Percentiles rank a stretch among this genome's conserved stretches.
Conservation (phyloP, 768 basidiomycete species). For the Lentinula sp. region DNA sequence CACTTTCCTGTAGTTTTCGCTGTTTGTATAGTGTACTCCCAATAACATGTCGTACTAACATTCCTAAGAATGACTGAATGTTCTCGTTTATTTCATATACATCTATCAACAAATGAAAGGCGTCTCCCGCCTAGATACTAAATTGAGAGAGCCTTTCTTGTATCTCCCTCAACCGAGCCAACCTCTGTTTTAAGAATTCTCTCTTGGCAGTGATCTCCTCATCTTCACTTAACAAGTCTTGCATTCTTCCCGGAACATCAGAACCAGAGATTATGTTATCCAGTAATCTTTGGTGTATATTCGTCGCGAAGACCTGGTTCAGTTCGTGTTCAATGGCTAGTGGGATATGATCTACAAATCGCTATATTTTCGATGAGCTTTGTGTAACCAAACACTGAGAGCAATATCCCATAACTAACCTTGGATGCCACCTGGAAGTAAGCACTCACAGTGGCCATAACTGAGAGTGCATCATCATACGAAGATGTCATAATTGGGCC, state of each 20-base stretch:
- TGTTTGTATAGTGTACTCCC: not conserved
- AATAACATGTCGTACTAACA: too few species aligned
- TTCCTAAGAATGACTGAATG: too few species aligned
- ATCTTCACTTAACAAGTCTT: slow-evolving; percentile 34
- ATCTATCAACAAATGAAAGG: too few species aligned
- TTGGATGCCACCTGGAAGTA: slow-evolving; percentile 53
- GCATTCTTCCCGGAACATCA: slow-evolving; percentile 15
- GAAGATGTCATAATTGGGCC: not conserved
- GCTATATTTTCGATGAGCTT: slow-evolving; percentile 25
- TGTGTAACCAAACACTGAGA: not conserved
- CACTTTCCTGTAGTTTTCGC: not conserved
- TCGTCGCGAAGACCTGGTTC: slow-evolving; percentile 29
- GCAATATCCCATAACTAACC: slow-evolving; percentile 21
- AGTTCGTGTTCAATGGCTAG: slow-evolving; percentile 40
- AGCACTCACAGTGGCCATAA: slow-evolving; percentile 51
- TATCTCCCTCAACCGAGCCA: slow-evolving; percentile 25
- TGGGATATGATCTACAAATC: slow-evolving; percentile 50
- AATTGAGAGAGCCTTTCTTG: slow-evolving; percentile 18
- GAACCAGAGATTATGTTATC: slow-evolving; percentile 16
- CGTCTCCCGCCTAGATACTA: too few species aligned
- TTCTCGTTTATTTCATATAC: too few species aligned
- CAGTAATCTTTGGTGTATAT: slow-evolving; percentile 29
- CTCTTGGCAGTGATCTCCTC: slow-evolving; percentile 24
- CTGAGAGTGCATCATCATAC: slow-evolving; percentile 34
- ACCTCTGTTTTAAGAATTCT: slow-evolving; percentile 19